Conservation (phyloP, 1,284 basidiomycete genomes). For the Cerioporus squamosus region DNA sequence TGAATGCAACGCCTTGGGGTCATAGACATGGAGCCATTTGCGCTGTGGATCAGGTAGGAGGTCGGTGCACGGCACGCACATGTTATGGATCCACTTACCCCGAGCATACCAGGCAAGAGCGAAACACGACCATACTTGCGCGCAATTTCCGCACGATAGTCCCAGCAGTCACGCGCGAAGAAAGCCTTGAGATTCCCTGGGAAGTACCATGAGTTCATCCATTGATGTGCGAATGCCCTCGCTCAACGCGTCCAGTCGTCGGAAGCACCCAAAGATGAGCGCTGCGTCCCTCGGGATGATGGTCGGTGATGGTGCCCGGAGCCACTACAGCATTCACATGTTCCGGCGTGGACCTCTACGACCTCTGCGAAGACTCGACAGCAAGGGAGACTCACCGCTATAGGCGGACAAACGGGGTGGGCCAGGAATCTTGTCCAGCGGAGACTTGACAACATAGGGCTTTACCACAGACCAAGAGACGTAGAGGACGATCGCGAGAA, state of each 20-base stretch:
- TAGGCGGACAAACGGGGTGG: slow-evolving; percentile 10
- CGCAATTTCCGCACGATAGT: slow-evolving; percentile 8
- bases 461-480: slow-evolving; percentile 12
- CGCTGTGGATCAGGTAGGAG: neutral
- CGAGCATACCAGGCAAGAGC: slow-evolving; percentile 5
- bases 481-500: slow-evolving; percentile 9
- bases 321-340: too few species aligned
- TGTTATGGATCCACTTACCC: slow-evolving; percentile 6
- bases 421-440: slow-evolving; percentile 19
- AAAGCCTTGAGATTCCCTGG: slow-evolving; percentile 17
- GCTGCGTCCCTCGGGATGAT: too few species aligned
- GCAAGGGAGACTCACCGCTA: slow-evolving; percentile 8
- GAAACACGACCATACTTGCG: slow-evolving; percentile 13
- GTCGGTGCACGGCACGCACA: neutral
- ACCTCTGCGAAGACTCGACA: too few species aligned
- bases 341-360: neutral
- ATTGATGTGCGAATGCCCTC: too few species aligned
- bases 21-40: slow-evolving; percentile 24
- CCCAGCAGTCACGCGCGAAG: slow-evolving; percentile 16
- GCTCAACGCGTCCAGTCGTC: too few species aligned
- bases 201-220: neutral
- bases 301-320: too few species aligned
- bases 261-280: too few species aligned
- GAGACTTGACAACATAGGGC: slow-evolving; percentile 8
- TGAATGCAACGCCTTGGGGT: slow-evolving; percentile 32